Conservation (phyloP, 352 stramenopile genomes). For the Phytophthora ramorum region DNA sequence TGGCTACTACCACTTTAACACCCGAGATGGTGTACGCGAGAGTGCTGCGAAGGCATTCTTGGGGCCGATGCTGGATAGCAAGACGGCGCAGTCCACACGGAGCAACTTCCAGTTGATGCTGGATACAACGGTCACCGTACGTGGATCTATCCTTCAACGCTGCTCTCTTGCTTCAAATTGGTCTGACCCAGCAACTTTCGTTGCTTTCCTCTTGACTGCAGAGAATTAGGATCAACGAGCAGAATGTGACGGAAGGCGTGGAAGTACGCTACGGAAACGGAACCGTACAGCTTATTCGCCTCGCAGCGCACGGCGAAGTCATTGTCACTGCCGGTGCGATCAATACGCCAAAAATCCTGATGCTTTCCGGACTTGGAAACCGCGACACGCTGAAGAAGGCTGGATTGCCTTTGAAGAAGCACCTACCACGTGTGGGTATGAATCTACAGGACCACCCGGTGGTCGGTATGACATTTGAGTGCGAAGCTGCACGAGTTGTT, state of each 20-base stretch:
- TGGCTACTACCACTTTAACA: slow-evolving; percentile 92
- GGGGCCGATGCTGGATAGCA: slow-evolving; percentile 52
- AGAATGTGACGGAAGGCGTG: slow-evolving; percentile 46
- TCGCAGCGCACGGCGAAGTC: slow-evolving; percentile 52
- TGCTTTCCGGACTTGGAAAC: slow-evolving; percentile 69
- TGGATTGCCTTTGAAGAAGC: slow-evolving; percentile 63
- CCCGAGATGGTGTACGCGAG: slow-evolving; percentile 79
- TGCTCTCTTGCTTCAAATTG: not conserved
- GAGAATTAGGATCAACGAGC: slow-evolving; percentile 63
- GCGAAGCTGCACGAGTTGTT: slow-evolving; percentile 30
- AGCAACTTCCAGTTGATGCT: slow-evolving; percentile 62
- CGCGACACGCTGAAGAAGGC: slow-evolving; percentile 48
- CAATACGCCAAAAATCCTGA: slow-evolving; percentile 88
- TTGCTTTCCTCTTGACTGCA: slow-evolving; percentile 7
- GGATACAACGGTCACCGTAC: slow-evolving; percentile 68
- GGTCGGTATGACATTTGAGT: slow-evolving; percentile 77
- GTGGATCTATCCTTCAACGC: slow-evolving; percentile 3
- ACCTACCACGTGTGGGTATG: slow-evolving; percentile 81
- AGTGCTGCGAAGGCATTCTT: slow-evolving; percentile 82
- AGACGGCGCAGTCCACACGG: slow-evolving; percentile 36
- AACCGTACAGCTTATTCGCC: slow-evolving; percentile 42
- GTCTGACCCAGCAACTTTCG: not conserved
- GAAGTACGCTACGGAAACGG: slow-evolving; percentile 51
- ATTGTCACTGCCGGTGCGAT: slow-evolving; percentile 87
- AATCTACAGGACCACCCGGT: slow-evolving; percentile 92